Evolutionary conservation across 257 asterid genomes (phyloP), one percentile per base, ranked within the genome.

Genomic region (Solanum paucissectum): DNA sequence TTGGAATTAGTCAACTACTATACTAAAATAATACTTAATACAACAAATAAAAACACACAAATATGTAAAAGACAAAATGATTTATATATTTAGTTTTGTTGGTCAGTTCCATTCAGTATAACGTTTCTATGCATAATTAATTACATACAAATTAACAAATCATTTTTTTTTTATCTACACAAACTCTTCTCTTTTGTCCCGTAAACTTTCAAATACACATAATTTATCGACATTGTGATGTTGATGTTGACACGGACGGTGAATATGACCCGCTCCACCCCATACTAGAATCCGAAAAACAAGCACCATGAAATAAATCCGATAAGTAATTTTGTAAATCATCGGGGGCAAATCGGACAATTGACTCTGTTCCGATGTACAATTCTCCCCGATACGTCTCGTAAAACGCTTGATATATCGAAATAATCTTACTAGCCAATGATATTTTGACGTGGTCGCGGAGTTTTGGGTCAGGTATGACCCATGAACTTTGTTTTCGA

Each of bases 341-440:
- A 11, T 94, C 98, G 0, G 99, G 99, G 92, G 95, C 94, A 90
- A 88, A 96, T 90, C 93, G 91, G 91, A 95, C 91, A 84, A 93
- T 86, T 13, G 94, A 66, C 83, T 88, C 95, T 1, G 18, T 32
- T n/a, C 89, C 90, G 1, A 4, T 13, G 64, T 16, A 9, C 13
- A 75, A 3, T 77, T 16, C 79, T 5, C 83, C 82, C 3, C 92
- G 82, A 38, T 92, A 38, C 72, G 68, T 91, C 69, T 84, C 75
- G 86, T 95, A 93, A n/a, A 93, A 87, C 3, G 1, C 88, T 20
- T 86, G 92, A 84, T 95, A 95, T 72, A 49, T 38, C 12, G 95
- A 91, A 6, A 91, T 83, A 20, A 95, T 37, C 37, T 85, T 90
- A 6, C 68, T 89, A 8, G 91, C 91, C 8, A 95, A 29, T 1